Conservation (phyloP, 148 eudicot species). For the Camellia japonica region DNA sequence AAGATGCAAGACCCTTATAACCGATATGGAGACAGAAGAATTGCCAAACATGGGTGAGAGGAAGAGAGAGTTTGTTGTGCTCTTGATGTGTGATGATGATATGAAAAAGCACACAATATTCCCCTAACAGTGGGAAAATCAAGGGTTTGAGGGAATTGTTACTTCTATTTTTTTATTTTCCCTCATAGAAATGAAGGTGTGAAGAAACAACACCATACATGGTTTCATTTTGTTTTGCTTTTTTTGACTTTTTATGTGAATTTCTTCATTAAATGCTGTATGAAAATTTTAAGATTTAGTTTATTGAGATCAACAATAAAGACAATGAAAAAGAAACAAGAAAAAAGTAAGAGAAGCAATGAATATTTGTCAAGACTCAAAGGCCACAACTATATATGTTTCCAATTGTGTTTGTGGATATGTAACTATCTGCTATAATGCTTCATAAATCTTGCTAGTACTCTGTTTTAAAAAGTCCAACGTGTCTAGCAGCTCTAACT, state of each 20-base stretch:
- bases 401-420: no score
- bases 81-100: neutral
- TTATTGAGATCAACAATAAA: no score
- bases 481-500: no score
- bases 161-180: neutral
- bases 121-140: neutral
- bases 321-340: no score
- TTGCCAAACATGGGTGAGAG: neutral
- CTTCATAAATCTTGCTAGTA: no score
- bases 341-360: no score
- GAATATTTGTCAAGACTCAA: no score
- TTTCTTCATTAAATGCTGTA: no score
- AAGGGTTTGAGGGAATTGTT: neutral
- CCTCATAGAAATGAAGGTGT: neutral
- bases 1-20: conserved; percentile 38
- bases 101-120: neutral
- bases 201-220: neutral
- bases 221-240: neutral
- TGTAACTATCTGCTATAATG: no score
- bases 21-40: conserved; percentile 22
- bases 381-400: no score
- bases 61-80: neutral
- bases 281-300: no score
- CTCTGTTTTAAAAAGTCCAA: no score
- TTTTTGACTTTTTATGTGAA: neutral